These are phyloP conservation scores for Zancudomyces culisetae DNA, from an alignment of 371 early-diverging fungal genomes.

Conservation along the genomic window DNA sequence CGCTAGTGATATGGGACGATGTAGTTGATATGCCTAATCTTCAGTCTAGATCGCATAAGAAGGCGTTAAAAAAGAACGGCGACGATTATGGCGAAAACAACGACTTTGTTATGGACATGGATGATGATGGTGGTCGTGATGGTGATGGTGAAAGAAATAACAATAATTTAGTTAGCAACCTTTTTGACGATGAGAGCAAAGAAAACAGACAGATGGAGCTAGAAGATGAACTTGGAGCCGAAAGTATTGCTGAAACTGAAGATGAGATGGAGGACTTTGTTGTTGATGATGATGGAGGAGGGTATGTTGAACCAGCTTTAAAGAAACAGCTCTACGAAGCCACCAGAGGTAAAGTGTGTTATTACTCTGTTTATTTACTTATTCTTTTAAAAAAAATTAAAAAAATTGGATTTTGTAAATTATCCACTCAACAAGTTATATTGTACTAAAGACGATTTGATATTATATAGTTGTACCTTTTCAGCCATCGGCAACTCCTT, in stretches of 20 bases:
- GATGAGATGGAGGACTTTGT: conserved; percentile 45
- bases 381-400: not conserved
- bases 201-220: conserved; percentile 4
- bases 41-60: not conserved
- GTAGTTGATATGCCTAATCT: conserved; percentile 20
- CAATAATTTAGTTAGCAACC: conserved; percentile 6
- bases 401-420: not conserved
- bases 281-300: conserved; percentile 50
- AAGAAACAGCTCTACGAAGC: not conserved
- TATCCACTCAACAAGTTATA: not conserved
- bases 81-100: not conserved
- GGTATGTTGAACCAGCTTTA: not conserved
- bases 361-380: not conserved
- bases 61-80: not conserved
- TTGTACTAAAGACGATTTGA: not conserved
- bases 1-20: conserved; percentile 28
- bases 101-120: not conserved
- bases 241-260: conserved; percentile 7
- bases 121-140: conserved; percentile 3
- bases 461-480: conserved; percentile 9
- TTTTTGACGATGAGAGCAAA: conserved; percentile 3
- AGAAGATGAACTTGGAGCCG: not conserved
- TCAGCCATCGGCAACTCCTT: conserved; percentile 39
- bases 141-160: conserved; percentile 18
- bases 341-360: not conserved